A percentile compares a stretch with the other conserved stretches of the same genome.
Conservation (phyloP, 2,329 filamentous ascomycete genomes). For the Paraphoma chrysanthemicola region DNA sequence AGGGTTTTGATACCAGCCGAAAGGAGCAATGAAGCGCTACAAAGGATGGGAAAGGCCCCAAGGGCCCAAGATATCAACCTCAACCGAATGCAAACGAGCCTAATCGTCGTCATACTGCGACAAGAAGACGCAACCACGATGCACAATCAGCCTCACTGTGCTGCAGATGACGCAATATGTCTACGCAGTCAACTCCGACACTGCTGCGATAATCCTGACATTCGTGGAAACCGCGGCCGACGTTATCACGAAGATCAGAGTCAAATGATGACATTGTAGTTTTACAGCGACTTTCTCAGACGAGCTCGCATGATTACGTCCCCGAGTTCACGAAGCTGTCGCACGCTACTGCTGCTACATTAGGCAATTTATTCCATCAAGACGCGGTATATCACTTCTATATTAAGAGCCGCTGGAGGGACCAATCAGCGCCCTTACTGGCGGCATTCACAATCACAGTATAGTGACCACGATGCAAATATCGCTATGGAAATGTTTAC, state of each 20-base stretch:
- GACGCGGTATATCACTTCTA: slow-evolving; percentile 25
- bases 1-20: not conserved
- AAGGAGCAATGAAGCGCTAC: slow-evolving; percentile 12
- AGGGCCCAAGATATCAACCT: not conserved
- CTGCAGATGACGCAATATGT: slow-evolving; percentile 13
- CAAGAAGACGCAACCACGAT: not conserved
- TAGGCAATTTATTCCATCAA: slow-evolving; percentile 15
- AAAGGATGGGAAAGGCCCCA: not conserved
- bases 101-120: slow-evolving; percentile 6
- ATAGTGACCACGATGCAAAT: slow-evolving; percentile 20
- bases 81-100: slow-evolving; percentile 1
- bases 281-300: not conserved
- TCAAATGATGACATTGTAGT: not conserved
- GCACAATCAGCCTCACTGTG: not conserved
- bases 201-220: not conserved
- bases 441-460: slow-evolving; percentile 21
- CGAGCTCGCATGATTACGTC: not conserved
- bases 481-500: slow-evolving; percentile 12
- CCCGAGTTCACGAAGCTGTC: slow-evolving; percentile 1
- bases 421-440: slow-evolving; percentile 24
- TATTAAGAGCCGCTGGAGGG: slow-evolving; percentile 19
- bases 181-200: not conserved
- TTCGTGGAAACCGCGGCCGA: not conserved
- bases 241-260: not conserved
- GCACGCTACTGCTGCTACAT: slow-evolving; percentile 5